Evolutionary conservation across 176 grass and related monocot species (phyloP), one percentile per base, ranked within the genome.

Genomic region (Chloris gayana): DNA sequence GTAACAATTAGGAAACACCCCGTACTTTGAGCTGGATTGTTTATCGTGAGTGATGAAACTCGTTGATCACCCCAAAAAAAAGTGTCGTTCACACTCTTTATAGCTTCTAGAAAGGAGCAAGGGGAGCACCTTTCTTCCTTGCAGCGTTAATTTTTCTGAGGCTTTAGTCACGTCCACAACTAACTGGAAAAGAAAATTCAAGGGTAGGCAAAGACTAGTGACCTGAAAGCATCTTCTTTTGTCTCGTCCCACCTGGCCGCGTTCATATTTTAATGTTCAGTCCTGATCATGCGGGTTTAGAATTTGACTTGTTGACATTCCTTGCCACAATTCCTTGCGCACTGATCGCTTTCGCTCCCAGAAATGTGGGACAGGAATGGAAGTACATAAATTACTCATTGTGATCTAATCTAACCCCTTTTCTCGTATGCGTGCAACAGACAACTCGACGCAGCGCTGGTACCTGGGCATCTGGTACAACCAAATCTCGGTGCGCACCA

Each of bases 381-480:
- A 30, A 75, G 15, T 58, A 41, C 1, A 41, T 4, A 14, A 21
- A 58, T 11, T 26, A 59, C 27, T 17, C 8, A 30, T 33, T 18
- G 27, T 13, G 44, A 77, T 65, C 39, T 30, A 1, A 17, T 44
- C n/a, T 18, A 31, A 13, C 53, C 4, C 0, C 21, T 46, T 22
- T 26, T n/a, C n/a, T n/a, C n/a, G n/a, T n/a, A n/a, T n/a, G n/a
- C 12, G 54, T 45, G 51, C 63, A 72, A 31, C 87, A 89, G 87
- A 81, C 1, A 79, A 45, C 26, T 76, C 87, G 2, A 47, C 77
- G 0, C 32, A 14, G 12, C 59, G 32, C 13, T 89, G 87, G 87
- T 89, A 89, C 82, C 30, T 89, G 54, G 76, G 87, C 82, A 89
- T 93, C 14, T 90, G 91, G 91, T 93, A 90, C 84, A 82, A 87